These are phyloP conservation scores for Microdochium nivale DNA, from an alignment of 2,329 filamentous ascomycete genomes.

Conservation along the genomic window DNA sequence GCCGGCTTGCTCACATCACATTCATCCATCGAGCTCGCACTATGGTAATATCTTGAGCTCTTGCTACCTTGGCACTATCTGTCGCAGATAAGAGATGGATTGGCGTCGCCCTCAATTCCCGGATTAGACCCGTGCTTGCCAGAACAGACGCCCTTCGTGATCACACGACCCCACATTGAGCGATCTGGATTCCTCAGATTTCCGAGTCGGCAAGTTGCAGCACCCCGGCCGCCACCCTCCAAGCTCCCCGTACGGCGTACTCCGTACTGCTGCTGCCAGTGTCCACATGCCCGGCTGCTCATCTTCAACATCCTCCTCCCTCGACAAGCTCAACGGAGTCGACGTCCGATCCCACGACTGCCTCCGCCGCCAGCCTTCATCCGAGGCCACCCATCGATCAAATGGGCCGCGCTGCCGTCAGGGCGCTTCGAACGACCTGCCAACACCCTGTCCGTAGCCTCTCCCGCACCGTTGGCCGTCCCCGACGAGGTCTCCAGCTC, in stretches of 20 bases:
- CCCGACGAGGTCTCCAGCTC: conserved; percentile 28
- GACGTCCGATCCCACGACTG: neutral
- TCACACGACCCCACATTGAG: no score
- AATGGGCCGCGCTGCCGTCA: conserved; percentile 68
- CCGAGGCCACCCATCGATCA: conserved; percentile 17
- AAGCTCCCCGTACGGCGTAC: neutral
- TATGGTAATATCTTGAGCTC: no score
- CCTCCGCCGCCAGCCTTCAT: neutral
- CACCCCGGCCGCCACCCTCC: no score
- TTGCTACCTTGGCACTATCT: no score
- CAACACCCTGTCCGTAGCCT: conserved; percentile 55
- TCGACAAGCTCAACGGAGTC: neutral
- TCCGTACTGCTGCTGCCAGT: neutral
- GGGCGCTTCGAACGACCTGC: conserved; percentile 60
- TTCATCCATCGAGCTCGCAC: no score
- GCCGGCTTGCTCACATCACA: no score
- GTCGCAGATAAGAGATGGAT: no score
- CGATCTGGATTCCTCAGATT: no score
- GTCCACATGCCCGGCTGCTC: neutral
- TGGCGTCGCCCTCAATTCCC: no score
- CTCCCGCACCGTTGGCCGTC: conserved; percentile 34
- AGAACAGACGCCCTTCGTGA: no score
- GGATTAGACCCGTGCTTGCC: no score
- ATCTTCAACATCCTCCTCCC: neutral
- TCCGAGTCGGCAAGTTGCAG: no score